Evolutionary conservation across 441 rosid species (phyloP).

Genomic region (Erysimum pusillum): DNA sequence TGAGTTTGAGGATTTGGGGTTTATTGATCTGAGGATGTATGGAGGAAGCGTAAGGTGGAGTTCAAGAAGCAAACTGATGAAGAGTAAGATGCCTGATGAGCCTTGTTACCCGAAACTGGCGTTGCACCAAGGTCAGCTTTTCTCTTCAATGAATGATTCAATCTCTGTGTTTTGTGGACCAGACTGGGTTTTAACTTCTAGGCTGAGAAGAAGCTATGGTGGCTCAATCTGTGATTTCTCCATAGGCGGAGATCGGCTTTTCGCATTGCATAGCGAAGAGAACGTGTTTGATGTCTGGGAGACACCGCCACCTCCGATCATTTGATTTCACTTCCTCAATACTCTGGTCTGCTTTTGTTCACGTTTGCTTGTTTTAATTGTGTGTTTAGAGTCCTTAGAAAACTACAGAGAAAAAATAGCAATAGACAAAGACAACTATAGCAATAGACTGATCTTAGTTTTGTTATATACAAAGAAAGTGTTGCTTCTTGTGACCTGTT

Average conservation of each 20-base stretch:
- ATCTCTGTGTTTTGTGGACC: slow-evolving; percentile 88
- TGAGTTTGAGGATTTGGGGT: slow-evolving; percentile 93
- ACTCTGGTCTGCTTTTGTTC: slow-evolving; percentile 12
- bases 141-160: slow-evolving; percentile 89
- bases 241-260: slow-evolving; percentile 84
- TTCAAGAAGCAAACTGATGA: slow-evolving; percentile 85
- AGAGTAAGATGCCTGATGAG: slow-evolving; percentile 86
- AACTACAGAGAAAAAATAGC: slow-evolving; percentile 26
- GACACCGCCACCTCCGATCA: slow-evolving; percentile 70
- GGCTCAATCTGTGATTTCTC: slow-evolving; percentile 91
- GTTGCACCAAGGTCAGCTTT: slow-evolving; percentile 78
- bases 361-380: slow-evolving; percentile 22
- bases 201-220: slow-evolving; percentile 72
- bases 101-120: slow-evolving; percentile 91
- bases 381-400: slow-evolving; percentile 30
- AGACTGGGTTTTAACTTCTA: slow-evolving; percentile 82
- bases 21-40: slow-evolving; percentile 77
- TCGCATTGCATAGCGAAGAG: slow-evolving; percentile 86
- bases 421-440: slow-evolving; percentile 29
- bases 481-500: slow-evolving; percentile 29
- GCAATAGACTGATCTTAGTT: slow-evolving; percentile 40
- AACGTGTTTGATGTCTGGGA: slow-evolving; percentile 94
- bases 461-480: slow-evolving; percentile 31
- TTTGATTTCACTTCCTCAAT: slow-evolving; percentile 47
- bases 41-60: slow-evolving; percentile 91